phyloP scores from a whole-genome alignment of 805 yeast genomes.

The Hanseniaspora lachancei region DNA sequence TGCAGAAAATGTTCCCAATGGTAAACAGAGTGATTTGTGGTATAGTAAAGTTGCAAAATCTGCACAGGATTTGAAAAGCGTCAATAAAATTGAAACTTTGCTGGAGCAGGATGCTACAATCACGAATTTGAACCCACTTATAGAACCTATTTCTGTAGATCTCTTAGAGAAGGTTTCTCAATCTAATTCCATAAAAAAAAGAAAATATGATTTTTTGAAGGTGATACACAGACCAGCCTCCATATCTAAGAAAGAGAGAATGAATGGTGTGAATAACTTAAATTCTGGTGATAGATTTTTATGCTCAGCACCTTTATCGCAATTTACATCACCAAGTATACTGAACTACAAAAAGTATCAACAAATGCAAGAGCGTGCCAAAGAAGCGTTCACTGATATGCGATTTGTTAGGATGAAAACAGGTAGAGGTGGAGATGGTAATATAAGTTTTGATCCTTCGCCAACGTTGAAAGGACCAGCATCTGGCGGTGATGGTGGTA shows the following conservation, averaged over 20 bases:
- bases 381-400: conserved; percentile 40
- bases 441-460: conserved; percentile 73
- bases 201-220: conserved; percentile 9
- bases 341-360: background rate
- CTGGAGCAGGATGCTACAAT: background rate
- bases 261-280: background rate
- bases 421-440: conserved; percentile 85
- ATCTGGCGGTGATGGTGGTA: conserved; percentile 98
- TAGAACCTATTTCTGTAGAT: background rate
- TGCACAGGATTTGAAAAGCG: background rate
- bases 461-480: conserved; percentile 84
- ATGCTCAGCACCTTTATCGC: conserved; percentile 10
- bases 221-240: conserved; percentile 2
- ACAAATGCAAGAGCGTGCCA: conserved; percentile 6
- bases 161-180: background rate
- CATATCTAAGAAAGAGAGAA: background rate
- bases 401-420: conserved; percentile 52
- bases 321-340: background rate
- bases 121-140: conserved; percentile 2
- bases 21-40: conserved; percentile 1
- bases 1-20: conserved; percentile 1
- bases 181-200: background rate
- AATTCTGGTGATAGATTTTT: conserved; percentile 8
- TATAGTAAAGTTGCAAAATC: background rate
- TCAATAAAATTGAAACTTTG: background rate